Evolutionary conservation across 225 moss, liverwort and hornwort genomes (phyloP), one percentile per base, ranked within the genome.

Genomic region (Pseudoscleropodium purum): DNA sequence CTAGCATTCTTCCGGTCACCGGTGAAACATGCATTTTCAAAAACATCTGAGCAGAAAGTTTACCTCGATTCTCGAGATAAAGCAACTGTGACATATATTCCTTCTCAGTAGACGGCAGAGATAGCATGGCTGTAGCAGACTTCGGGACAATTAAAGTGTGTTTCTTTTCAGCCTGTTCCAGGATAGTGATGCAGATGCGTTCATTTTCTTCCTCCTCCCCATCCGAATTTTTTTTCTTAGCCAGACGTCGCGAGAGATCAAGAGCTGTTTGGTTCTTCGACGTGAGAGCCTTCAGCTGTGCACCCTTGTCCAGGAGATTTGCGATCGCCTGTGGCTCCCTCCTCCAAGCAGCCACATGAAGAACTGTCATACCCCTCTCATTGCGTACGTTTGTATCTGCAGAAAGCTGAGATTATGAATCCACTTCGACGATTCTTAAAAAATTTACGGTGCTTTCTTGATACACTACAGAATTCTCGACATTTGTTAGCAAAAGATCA

Each of bases 21-120:
- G n/a, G 14, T 34, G 19, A 41, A 61, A 86, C 15, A 59, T 56
- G 65, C n/a, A 88, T 49, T 70, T 68, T 37, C 31, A 82, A 86
- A 62, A 64, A 82, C 7, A 54, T 72, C 6, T 24, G 37, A 63
- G 78, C 14, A 82, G 62, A 63, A 77, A 59, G 24, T 47, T 75
- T 91, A 97, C 97, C 94, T 93, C 98, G 90, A 87, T 97, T 98
- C 91, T 98, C 97, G 34, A 97, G 92, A 91, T 98, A 98, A 70
- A 96, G 93, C 16, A 98, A 54, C 66, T 95, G 90, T n/a, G 94
- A 92, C 84, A 93, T 95, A 12, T 95, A 90, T 84, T 93, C 95
- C 87, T 94, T 84, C 54, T 97, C 96, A 75, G 90, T 91, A 18
- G 94, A 90, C 23, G 95, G 93, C 78, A 90, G 84, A 59, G 75